Evolutionary conservation across 306 rosid species (phyloP).

Genomic region (Hippophae gyantsensis): DNA sequence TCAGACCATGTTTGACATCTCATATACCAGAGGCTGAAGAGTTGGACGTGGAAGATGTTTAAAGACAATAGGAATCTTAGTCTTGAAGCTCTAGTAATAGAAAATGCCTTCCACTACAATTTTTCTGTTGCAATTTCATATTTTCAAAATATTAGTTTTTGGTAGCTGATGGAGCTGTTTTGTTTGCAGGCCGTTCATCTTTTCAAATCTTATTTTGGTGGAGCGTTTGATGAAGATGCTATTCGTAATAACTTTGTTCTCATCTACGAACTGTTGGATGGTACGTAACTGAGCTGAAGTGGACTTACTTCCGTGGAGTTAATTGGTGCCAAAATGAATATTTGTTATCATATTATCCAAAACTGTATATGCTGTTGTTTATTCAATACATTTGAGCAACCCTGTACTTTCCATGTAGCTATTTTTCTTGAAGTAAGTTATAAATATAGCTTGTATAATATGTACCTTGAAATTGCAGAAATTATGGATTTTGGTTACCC

Average conservation of each 20-base stretch:
- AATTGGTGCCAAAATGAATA: no score
- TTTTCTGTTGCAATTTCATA: no score
- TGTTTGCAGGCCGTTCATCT: constrained; percentile 75
- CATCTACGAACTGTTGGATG: constrained; percentile 92
- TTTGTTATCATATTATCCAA: no score
- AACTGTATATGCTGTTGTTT: no score
- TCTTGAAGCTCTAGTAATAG: no score
- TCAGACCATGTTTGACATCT: no score
- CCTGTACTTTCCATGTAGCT: background rate
- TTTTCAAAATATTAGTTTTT: background rate
- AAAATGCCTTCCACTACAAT: no score
- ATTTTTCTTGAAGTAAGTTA: background rate
- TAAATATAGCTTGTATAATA: constrained; percentile 17
- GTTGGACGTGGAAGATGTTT: no score
- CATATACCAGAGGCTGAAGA: no score
- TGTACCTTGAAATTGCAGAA: constrained; percentile 45
- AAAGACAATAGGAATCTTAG: no score
- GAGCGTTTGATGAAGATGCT: constrained; percentile 98
- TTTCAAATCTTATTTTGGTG: constrained; percentile 96
- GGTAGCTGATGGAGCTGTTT: constrained; percentile 15
- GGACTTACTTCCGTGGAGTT: background rate
- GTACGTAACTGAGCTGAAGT: constrained; percentile 32
- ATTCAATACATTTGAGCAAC: no score
- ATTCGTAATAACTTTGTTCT: constrained; percentile 97
- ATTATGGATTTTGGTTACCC: constrained; percentile 99